Conservation (phyloP, 106 monocot species). For the Acorus calamus region DNA sequence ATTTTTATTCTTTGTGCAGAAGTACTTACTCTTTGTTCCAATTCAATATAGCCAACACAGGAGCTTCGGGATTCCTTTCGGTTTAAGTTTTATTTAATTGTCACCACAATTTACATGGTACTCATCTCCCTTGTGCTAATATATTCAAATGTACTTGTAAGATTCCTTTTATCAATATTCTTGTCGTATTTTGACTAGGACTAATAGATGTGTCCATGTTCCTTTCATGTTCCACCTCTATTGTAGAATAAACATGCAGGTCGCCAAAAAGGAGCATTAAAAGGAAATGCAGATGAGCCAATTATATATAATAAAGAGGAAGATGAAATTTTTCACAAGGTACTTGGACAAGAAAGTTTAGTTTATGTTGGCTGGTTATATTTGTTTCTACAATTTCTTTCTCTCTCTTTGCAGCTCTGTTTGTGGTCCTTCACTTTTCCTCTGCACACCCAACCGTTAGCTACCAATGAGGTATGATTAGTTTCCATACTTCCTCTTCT, state of each 20-base stretch:
- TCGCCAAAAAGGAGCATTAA: conserved; percentile 16
- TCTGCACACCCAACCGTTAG: conserved; percentile 30
- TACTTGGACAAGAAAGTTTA: conserved; percentile 12
- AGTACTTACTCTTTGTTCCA: not conserved
- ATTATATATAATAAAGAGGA: conserved; percentile 71
- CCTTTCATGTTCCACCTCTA: not conserved
- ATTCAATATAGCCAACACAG: conserved; percentile 47
- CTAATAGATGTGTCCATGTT: not conserved
- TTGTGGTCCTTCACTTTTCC: conserved; percentile 54
- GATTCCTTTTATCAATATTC: not conserved
- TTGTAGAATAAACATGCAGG: conserved; percentile 29
- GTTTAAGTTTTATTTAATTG: conserved; percentile 70
- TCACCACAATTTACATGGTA: conserved; percentile 78
- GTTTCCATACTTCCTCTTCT: too few relatives aligned
- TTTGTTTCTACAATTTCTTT: conserved; percentile 2
- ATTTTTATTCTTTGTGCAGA: not conserved
- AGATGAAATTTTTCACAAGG: conserved; percentile 89
- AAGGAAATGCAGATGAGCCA: conserved; percentile 30
- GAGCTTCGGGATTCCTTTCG: conserved; percentile 70
- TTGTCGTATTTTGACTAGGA: not conserved
- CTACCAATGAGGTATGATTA: conserved; percentile 58
- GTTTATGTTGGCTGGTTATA: not conserved
- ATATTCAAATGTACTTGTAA: not conserved
- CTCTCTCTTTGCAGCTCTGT: conserved; percentile 45
- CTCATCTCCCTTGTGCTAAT: not conserved